Evolutionary conservation across 2,329 filamentous ascomycete species (phyloP), one percentile per base, ranked within the genome.

Genomic region (Pestalotiopsis sp.): DNA sequence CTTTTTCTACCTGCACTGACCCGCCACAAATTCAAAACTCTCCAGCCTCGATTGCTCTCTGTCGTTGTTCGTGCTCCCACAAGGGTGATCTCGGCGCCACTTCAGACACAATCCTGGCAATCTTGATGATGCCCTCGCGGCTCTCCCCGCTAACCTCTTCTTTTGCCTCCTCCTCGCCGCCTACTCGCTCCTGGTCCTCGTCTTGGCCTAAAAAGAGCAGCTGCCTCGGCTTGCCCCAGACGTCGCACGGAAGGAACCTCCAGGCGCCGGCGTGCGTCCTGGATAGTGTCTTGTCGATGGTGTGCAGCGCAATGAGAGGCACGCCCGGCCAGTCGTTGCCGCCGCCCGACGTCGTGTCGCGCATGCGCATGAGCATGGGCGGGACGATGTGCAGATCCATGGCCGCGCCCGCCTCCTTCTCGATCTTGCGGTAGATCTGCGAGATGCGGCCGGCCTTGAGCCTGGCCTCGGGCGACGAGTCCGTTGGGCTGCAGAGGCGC

Each of bases 221-320:
- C 61, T 76, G 74, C 70, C 73, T 70, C n/a, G 74, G 75, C 61
- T 71, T 69, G 2, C 76, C 76, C 72, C 77, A 75, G 1, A 73
- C 70, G 69, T 78, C 77, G 52, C 77, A 79, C 1, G 75, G 75
- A 62, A 77, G 68, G 64, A 80, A 79, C 13, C 77, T 72, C 78
- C 78, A 79, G 1, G 73, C 68, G 0, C 74, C 76, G 7, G 70
- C 72, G 61, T 77, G 73, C 20, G 66, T 30, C 3, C 69, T 69
- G 30, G 71, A 72, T 60, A 77, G 67, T 56, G 73, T 68, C 70
- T 78, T 73, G 39, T 73, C 76, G 57, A 79, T 57, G 44, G 75
- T 68, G 69, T 75, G 74, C 58, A 79, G 55, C 39, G 71, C 75
- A 14, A 75, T 71, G n/a, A 79, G 75, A 1, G 76, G 73, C 13